A percentile compares a stretch with the other conserved stretches of the same genome.
Evolutionary conservation across 192 early-diverging fungal genomes (phyloP).

Genomic region (Coemansia sp.): DNA sequence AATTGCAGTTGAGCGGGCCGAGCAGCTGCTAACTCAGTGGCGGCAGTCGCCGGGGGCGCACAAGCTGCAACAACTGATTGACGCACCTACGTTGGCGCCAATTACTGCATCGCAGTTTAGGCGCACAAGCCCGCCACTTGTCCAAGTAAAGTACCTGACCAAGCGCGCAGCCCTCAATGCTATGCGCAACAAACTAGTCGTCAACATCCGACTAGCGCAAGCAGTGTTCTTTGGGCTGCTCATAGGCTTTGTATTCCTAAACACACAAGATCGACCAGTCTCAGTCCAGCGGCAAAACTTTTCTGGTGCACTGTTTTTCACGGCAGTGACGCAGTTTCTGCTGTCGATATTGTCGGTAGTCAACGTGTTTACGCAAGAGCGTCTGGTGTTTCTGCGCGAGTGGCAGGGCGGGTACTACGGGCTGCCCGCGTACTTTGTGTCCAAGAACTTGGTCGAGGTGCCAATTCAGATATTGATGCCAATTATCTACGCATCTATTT

Average conservation of each 20-base stretch:
- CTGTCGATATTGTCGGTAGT: slow-evolving; percentile 48
- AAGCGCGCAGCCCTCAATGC: slow-evolving; percentile 47
- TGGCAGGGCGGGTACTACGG: slow-evolving; percentile 59
- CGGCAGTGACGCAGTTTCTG: slow-evolving; percentile 51
- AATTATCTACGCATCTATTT: slow-evolving; percentile 42
- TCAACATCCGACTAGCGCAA: slow-evolving; percentile 53
- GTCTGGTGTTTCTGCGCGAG: slow-evolving; percentile 60
- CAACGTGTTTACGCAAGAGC: slow-evolving; percentile 56
- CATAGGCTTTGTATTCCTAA: slow-evolving; percentile 58
- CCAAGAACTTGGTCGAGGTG: slow-evolving; percentile 59
- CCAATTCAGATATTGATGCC: slow-evolving; percentile 57
- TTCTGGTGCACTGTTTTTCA: slow-evolving; percentile 58
- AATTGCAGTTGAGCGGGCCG: slow-evolving; percentile 13
- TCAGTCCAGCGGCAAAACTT: slow-evolving; percentile 54
- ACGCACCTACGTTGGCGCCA: slow-evolving; percentile 26
- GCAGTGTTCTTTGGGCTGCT: slow-evolving; percentile 53
- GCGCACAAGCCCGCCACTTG: slow-evolving; percentile 17
- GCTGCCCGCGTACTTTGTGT: slow-evolving; percentile 56
- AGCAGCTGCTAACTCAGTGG: slow-evolving; percentile 45
- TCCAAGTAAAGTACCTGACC: slow-evolving; percentile 53
- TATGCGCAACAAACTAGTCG: slow-evolving; percentile 55
- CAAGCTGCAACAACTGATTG: slow-evolving; percentile 16
- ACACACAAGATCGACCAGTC: slow-evolving; percentile 35
- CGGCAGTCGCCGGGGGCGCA: slow-evolving; percentile 23
- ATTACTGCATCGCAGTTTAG: slow-evolving; percentile 26